A percentile compares a stretch with the other conserved stretches of the same genome.
Evolutionary conservation across 192 early-diverging fungal species (phyloP).

Genomic region (Pilobolus umbonatus): DNA sequence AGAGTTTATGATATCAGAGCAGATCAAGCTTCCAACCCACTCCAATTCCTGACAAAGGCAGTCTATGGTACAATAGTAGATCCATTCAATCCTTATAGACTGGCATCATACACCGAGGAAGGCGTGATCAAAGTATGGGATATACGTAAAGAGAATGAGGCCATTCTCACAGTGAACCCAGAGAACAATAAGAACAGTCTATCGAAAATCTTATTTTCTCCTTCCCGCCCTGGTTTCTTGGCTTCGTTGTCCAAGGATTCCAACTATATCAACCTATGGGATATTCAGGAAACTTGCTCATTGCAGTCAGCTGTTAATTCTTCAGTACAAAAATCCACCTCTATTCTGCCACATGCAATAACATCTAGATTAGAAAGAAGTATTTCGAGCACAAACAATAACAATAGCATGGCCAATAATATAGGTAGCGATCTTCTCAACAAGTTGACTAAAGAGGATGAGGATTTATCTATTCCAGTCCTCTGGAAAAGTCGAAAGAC

Average conservation of each 20-base stretch:
- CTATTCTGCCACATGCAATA: background rate
- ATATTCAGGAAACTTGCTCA: constrained; percentile 57
- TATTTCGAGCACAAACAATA: background rate
- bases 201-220: constrained; percentile 56
- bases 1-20: constrained; percentile 64
- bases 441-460: background rate
- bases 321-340: background rate
- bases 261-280: constrained; percentile 51
- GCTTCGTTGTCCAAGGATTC: constrained; percentile 56
- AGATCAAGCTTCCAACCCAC: constrained; percentile 40
- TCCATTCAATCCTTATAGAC: constrained; percentile 61
- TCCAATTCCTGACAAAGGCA: constrained; percentile 63
- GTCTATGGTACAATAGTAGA: constrained; percentile 62
- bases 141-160: constrained; percentile 54
- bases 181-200: constrained; percentile 28
- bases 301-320: constrained; percentile 7
- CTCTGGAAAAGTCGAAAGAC: constrained; percentile 29
- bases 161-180: constrained; percentile 28
- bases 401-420: too few species aligned
- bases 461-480: constrained; percentile 38
- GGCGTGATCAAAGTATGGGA: constrained; percentile 74
- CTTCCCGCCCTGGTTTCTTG: constrained; percentile 51
- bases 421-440: too few species aligned
- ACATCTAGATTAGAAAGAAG: background rate
- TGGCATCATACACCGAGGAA: constrained; percentile 70